These are phyloP conservation scores for Eimeria tenella DNA, from an alignment of 169 alveolate genomes.

Conservation along the genomic window DNA sequence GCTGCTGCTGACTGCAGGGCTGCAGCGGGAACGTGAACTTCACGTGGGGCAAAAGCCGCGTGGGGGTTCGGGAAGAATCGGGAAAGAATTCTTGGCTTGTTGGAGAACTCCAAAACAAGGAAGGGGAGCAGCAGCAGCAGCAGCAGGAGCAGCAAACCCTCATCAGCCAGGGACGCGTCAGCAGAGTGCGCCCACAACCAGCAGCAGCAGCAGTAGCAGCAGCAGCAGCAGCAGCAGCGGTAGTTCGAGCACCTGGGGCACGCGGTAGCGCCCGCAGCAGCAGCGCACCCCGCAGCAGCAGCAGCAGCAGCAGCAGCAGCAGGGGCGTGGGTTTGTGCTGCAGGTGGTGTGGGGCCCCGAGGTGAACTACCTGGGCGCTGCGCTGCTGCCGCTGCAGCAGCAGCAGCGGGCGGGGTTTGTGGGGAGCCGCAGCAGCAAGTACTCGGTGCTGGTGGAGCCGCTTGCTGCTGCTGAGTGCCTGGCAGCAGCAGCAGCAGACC, in stretches of 20 bases:
- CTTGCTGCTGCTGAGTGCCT: not conserved
- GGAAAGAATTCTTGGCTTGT: not conserved
- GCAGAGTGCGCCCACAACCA: not conserved
- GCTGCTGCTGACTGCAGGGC: not conserved
- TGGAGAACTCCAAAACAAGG: not conserved
- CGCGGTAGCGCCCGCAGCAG: not conserved
- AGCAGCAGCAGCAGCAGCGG: not conserved
- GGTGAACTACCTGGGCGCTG: not conserved
- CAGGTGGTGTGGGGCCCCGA: not conserved
- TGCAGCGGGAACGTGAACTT: constrained; percentile 28
- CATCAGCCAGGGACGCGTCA: not conserved
- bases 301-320: no score
- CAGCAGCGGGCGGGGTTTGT: not conserved
- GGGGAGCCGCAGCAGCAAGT: not conserved
- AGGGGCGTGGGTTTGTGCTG: no score
- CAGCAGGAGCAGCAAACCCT: not conserved
- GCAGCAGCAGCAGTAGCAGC: not conserved
- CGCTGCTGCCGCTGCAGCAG: not conserved
- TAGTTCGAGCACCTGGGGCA: no score
- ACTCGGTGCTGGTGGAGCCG: not conserved
- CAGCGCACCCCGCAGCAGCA: not conserved
- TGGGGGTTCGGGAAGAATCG: not conserved
- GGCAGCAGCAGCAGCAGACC: not conserved
- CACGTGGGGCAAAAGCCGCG: not conserved
- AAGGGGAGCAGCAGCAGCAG: not conserved